Percentiles rank a stretch among this genome's conserved stretches.
These are phyloP conservation scores for Debaryomyces nepalensis DNA, from an alignment of 1,139 yeast species.

Conservation along the genomic window DNA sequence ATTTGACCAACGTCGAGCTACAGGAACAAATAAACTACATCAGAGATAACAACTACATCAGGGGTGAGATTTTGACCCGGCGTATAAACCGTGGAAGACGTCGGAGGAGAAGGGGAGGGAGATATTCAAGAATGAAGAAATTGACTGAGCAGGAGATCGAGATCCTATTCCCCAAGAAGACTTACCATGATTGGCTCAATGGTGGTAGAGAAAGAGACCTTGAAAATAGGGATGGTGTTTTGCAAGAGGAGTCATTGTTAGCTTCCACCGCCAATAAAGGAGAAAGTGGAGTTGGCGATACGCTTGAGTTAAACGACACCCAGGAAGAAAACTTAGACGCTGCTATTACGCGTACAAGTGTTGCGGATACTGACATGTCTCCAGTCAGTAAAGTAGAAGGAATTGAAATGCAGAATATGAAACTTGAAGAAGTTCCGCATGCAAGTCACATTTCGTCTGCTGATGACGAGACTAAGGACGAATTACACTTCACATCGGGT, in stretches of 20 bases:
- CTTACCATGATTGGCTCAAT: conserved; percentile 64
- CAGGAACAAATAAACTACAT: conserved; percentile 40
- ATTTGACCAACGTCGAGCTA: conserved; percentile 31
- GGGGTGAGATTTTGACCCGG: conserved; percentile 36
- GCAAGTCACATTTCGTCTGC: not conserved
- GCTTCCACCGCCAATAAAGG: not conserved
- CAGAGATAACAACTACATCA: conserved; percentile 35
- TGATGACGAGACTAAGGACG: conserved; percentile 22
- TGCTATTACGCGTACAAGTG: not conserved
- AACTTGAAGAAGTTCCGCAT: conserved; percentile 6
- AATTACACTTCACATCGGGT: conserved; percentile 67
- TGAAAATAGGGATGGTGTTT: conserved; percentile 37
- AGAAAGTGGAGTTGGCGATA: not conserved
- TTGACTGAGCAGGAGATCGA: conserved; percentile 66
- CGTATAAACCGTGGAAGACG: conserved; percentile 24
- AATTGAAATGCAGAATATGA: conserved; percentile 17
- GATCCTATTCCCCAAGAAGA: conserved; percentile 64
- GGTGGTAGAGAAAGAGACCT: conserved; percentile 55
- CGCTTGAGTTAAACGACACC: conserved; percentile 24
- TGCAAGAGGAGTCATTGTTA: conserved; percentile 36
- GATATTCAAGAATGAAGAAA: conserved; percentile 54
- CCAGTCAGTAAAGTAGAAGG: conserved; percentile 4
- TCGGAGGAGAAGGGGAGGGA: conserved; percentile 41
- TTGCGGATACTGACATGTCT: not conserved
- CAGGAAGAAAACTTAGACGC: conserved; percentile 22